Evolutionary conservation across 495 filamentous ascomycete genomes (phyloP).

Genomic region (Tuber melanosporum): DNA sequence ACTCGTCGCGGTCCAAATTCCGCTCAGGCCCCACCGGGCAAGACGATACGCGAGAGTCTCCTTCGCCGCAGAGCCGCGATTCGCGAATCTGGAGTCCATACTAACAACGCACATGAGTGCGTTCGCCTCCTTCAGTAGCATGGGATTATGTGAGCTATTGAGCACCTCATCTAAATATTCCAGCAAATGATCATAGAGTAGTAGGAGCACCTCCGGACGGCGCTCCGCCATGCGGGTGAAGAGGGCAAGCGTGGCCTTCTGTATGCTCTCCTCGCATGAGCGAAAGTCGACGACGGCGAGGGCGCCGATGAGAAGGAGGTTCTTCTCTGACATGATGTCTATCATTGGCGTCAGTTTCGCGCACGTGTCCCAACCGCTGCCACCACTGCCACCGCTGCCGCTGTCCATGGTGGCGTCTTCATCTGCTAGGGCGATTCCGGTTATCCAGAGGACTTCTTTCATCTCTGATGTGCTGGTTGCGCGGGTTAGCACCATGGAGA

Average conservation of each 20-base stretch:
- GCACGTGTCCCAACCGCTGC: not conserved
- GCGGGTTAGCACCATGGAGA: constrained; percentile 39
- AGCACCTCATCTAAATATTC: constrained; percentile 38
- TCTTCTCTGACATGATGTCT: constrained; percentile 35
- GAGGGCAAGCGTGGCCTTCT: constrained; percentile 28
- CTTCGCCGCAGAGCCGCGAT: constrained; percentile 27
- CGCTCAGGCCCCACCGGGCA: constrained; percentile 33
- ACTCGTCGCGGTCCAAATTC: constrained; percentile 40
- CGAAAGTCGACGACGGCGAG: constrained; percentile 40
- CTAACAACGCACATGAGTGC: constrained; percentile 37
- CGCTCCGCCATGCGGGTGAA: constrained; percentile 32
- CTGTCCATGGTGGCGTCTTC: constrained; percentile 21
- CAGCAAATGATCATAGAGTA: constrained; percentile 39
- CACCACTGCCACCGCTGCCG: not conserved
- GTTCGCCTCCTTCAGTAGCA: constrained; percentile 38
- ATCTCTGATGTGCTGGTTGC: constrained; percentile 31
- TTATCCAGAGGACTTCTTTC: constrained; percentile 40
- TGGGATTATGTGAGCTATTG: constrained; percentile 33
- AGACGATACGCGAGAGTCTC: constrained; percentile 31
- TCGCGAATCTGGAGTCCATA: constrained; percentile 35
- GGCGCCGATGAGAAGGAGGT: constrained; percentile 31
- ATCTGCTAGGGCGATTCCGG: constrained; percentile 24
- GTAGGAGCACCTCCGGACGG: constrained; percentile 35
- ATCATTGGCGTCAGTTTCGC: constrained; percentile 32
- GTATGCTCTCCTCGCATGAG: constrained; percentile 37